Percentiles rank a stretch among this genome's conserved stretches.
These are phyloP conservation scores for Sistotremastrum niveocremeum DNA, from an alignment of 768 basidiomycete genomes.

Conservation along the genomic window DNA sequence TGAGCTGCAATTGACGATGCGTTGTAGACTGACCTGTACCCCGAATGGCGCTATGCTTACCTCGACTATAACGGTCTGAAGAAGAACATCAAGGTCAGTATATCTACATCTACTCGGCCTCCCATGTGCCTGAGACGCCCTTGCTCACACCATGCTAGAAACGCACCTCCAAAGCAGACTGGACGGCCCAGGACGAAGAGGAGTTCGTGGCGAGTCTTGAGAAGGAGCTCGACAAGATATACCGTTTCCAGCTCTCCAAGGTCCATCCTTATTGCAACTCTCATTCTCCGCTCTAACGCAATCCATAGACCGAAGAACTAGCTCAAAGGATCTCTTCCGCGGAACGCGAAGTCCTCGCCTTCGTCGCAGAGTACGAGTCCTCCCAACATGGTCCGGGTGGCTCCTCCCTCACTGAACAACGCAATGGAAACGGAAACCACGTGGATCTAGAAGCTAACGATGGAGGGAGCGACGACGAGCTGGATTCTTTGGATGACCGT, in stretches of 20 bases:
- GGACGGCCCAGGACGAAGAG: conserved; percentile 70
- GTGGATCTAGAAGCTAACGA: no score
- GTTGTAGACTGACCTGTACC: conserved; percentile 64
- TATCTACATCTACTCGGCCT: conserved; percentile 1
- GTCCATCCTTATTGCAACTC: conserved; percentile 22
- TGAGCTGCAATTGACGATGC: background rate
- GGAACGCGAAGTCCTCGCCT: conserved; percentile 64
- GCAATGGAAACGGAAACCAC: no score
- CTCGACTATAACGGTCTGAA: conserved; percentile 84
- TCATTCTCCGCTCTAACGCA: background rate
- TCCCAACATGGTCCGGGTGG: conserved; percentile 8
- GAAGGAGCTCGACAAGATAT: conserved; percentile 83
- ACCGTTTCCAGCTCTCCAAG: conserved; percentile 86
- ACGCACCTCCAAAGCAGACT: conserved; percentile 41
- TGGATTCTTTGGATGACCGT: background rate
- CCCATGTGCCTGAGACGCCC: conserved; percentile 1
- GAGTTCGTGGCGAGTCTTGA: conserved; percentile 72
- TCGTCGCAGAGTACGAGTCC: conserved; percentile 46
- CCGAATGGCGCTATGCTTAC: conserved; percentile 85
- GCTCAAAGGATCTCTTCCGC: conserved; percentile 70
- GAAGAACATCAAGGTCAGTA: conserved; percentile 69
- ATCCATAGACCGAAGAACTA: conserved; percentile 60
- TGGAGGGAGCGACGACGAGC: no score
- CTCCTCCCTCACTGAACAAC: background rate
- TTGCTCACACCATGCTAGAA: conserved; percentile 17